phyloP scores from a whole-genome alignment of 345 rosid species.

The Sonneratia caseolaris region DNA sequence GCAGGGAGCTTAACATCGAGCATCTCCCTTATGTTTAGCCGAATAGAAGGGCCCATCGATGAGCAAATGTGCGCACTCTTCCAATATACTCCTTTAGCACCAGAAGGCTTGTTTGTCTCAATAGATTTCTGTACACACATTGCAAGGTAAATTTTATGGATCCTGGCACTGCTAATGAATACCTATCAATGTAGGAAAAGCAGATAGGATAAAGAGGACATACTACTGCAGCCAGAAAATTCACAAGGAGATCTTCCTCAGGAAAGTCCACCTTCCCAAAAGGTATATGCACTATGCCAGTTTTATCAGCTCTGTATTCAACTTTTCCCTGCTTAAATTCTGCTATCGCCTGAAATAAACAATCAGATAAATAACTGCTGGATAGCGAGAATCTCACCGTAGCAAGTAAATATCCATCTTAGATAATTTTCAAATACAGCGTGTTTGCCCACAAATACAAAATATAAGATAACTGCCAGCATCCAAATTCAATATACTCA shows the following conservation, averaged over 20 bases:
- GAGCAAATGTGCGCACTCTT: slow-evolving; percentile 83
- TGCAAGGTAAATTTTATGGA: neutral
- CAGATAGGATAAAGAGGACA: slow-evolving; percentile 10
- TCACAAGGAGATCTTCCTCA: slow-evolving; percentile 69
- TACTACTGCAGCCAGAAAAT: slow-evolving; percentile 81
- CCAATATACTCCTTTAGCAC: slow-evolving; percentile 99
- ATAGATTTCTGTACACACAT: slow-evolving; percentile 62
- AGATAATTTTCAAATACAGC: neutral
- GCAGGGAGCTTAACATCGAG: slow-evolving; percentile 64
- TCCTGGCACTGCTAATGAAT: neutral
- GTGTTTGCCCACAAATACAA: neutral
- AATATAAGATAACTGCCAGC: neutral
- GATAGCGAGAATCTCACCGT: neutral
- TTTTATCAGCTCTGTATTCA: slow-evolving; percentile 90
- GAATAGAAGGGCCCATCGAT: slow-evolving; percentile 94
- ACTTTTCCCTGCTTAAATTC: slow-evolving; percentile 96
- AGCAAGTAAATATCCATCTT: neutral
- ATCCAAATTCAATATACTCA: neutral
- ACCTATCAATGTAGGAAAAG: neutral
- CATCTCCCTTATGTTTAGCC: slow-evolving; percentile 81
- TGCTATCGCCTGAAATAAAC: slow-evolving; percentile 64
- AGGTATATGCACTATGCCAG: slow-evolving; percentile 93
- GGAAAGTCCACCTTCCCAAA: slow-evolving; percentile 72
- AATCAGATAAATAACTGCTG: neutral
- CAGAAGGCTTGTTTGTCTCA: slow-evolving; percentile 91